Evolutionary conservation across 192 early-diverging fungal genomes (phyloP).

Genomic region (Piromyces finnis): DNA sequence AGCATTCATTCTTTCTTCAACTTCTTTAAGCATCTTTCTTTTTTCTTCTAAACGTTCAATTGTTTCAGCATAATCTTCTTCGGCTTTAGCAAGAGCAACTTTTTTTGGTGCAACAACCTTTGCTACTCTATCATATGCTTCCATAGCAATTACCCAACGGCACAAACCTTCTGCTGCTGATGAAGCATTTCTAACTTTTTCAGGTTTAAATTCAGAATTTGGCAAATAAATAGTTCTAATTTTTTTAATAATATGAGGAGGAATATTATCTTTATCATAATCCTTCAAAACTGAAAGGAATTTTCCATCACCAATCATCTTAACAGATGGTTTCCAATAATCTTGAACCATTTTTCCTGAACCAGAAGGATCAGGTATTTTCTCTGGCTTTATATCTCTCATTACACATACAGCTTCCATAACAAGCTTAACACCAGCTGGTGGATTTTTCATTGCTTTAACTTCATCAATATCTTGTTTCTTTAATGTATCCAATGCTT

Average conservation of each 20-base stretch:
- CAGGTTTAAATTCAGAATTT: constrained; percentile 42
- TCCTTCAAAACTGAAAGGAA: constrained; percentile 29
- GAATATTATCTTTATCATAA: constrained; percentile 44
- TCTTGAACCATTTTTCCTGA: constrained; percentile 43
- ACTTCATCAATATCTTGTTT: constrained; percentile 42
- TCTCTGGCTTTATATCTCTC: constrained; percentile 46
- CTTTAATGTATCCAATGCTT: constrained; percentile 37
- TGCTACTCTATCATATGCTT: constrained; percentile 38
- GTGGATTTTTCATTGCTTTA: constrained; percentile 46
- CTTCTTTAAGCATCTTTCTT: constrained; percentile 25
- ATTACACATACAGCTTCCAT: constrained; percentile 48
- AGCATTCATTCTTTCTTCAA: constrained; percentile 26
- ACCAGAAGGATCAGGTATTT: constrained; percentile 38
- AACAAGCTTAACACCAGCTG: constrained; percentile 38
- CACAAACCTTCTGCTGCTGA: constrained; percentile 42
- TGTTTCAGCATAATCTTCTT: constrained; percentile 32
- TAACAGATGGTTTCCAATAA: constrained; percentile 41
- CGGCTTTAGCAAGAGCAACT: constrained; percentile 28
- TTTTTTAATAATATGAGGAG: constrained; percentile 33
- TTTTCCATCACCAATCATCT: constrained; percentile 32
- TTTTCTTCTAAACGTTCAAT: constrained; percentile 36
- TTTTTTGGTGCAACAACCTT: constrained; percentile 43
- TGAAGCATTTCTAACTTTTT: constrained; percentile 43
- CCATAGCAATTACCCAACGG: constrained; percentile 42
- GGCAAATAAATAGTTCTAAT: constrained; percentile 33